These are phyloP conservation scores for Tritrichomonas musculus DNA, from an alignment of 208 protist species.

Conservation along the genomic window DNA sequence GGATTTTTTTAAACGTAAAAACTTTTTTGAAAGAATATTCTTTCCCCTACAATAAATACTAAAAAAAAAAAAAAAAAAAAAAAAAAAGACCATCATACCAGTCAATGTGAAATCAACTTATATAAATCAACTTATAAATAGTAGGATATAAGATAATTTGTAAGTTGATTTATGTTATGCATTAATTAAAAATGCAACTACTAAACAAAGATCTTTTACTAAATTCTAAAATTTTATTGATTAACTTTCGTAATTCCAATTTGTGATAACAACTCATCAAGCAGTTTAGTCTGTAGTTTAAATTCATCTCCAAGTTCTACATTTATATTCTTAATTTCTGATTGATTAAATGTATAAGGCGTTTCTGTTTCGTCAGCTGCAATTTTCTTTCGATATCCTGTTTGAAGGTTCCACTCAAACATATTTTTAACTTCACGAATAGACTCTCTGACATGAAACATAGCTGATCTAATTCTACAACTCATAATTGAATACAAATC, in stretches of 20 bases:
- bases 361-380: constrained; percentile 10
- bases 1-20: too few relatives aligned
- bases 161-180: too few relatives aligned
- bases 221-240: too few relatives aligned
- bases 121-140: too few relatives aligned
- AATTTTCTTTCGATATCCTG: background rate
- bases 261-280: background rate
- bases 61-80: too few relatives aligned
- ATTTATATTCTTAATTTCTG: background rate
- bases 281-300: background rate
- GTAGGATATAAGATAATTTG: too few relatives aligned
- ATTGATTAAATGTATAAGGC: background rate
- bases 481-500: background rate
- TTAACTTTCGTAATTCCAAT: background rate
- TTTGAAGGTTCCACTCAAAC: background rate
- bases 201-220: too few relatives aligned
- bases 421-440: background rate
- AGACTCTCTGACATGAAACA: background rate
- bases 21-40: too few relatives aligned
- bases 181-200: too few relatives aligned
- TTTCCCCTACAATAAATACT: too few relatives aligned
- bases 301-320: background rate
- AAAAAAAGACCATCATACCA: too few relatives aligned
- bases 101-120: too few relatives aligned
- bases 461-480: background rate